These are phyloP conservation scores for Pyrus hybrid DNA, from an alignment of 331 rosid genomes.

Conservation along the genomic window DNA sequence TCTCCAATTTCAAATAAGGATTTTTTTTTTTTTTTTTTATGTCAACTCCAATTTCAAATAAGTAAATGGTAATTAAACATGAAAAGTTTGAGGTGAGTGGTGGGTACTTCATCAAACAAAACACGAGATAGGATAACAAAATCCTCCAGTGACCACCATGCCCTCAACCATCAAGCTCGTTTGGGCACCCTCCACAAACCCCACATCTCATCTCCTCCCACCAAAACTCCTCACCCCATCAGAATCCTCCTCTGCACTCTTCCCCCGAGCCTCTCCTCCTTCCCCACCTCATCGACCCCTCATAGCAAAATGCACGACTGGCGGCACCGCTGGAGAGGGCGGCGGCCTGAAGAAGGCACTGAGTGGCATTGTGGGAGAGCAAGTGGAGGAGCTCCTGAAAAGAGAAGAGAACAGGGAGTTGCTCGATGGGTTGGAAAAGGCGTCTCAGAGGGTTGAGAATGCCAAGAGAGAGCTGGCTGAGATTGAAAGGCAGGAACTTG, in stretches of 20 bases:
- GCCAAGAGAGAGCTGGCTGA: conserved; percentile 57
- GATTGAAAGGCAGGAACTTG: conserved; percentile 56
- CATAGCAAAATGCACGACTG: conserved; percentile 16
- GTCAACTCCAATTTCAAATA: too few relatives aligned
- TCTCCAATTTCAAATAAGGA: too few relatives aligned
- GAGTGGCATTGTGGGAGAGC: conserved; percentile 46
- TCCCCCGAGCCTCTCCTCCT: conserved; percentile 1
- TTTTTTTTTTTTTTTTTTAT: too few relatives aligned
- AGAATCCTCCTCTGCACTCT: neutral
- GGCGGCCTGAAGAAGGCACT: conserved; percentile 40
- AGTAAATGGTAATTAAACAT: too few relatives aligned
- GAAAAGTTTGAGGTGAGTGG: too few relatives aligned
- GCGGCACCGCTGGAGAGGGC: conserved; percentile 19
- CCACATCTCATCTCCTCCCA: conserved; percentile 7
- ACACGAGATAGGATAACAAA: neutral
- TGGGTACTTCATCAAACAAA: neutral
- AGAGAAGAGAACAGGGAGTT: conserved; percentile 60
- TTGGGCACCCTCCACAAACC: conserved; percentile 16
- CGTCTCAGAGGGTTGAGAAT: conserved; percentile 66
- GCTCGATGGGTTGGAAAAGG: conserved; percentile 70
- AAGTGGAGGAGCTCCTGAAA: conserved; percentile 50
- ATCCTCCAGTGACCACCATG: conserved; percentile 14
- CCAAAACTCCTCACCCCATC: conserved; percentile 1
- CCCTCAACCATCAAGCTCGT: conserved; percentile 17
- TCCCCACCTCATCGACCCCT: conserved; percentile 11